A percentile compares a stretch with the other conserved stretches of the same genome.
These are phyloP conservation scores for Apophysomyces sp. DNA, from an alignment of 371 early-diverging fungal genomes.

Conservation along the genomic window DNA sequence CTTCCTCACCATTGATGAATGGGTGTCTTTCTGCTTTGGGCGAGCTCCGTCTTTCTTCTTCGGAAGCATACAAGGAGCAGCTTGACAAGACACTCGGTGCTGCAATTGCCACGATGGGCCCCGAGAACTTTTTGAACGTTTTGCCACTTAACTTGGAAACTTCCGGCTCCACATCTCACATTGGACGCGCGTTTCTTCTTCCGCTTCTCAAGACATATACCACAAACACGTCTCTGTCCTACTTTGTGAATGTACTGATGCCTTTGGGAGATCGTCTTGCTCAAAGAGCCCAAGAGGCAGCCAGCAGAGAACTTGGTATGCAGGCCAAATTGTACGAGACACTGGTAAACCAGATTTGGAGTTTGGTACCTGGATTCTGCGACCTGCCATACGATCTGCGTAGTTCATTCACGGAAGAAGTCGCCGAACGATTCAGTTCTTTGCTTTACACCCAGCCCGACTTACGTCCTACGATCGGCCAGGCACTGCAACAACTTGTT, in stretches of 20 bases:
- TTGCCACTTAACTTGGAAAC: slow-evolving; percentile 89
- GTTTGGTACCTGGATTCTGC: slow-evolving; percentile 84
- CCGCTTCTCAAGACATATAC: slow-evolving; percentile 78
- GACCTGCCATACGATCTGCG: slow-evolving; percentile 76
- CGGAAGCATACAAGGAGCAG: slow-evolving; percentile 83
- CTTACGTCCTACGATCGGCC: slow-evolving; percentile 78
- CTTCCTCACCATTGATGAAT: slow-evolving; percentile 65
- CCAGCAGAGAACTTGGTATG: slow-evolving; percentile 62
- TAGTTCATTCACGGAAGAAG: slow-evolving; percentile 53
- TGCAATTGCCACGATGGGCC: slow-evolving; percentile 81
- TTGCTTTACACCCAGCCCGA: slow-evolving; percentile 72
- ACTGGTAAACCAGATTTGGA: slow-evolving; percentile 88
- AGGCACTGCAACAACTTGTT: slow-evolving; percentile 72
- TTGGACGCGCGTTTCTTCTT: slow-evolving; percentile 82
- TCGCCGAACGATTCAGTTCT: slow-evolving; percentile 71
- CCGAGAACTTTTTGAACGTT: slow-evolving; percentile 71
- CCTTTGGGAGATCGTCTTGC: slow-evolving; percentile 80
- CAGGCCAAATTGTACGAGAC: slow-evolving; percentile 93
- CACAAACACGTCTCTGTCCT: slow-evolving; percentile 77
- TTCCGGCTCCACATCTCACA: slow-evolving; percentile 36
- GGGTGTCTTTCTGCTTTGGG: slow-evolving; percentile 66
- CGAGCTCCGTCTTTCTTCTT: slow-evolving; percentile 78
- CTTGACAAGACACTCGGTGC: slow-evolving; percentile 81
- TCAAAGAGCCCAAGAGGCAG: slow-evolving; percentile 62
- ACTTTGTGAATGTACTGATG: slow-evolving; percentile 68